These are phyloP conservation scores for Xylaria telfairii DNA, from an alignment of 495 filamentous ascomycete species.

Conservation along the genomic window DNA sequence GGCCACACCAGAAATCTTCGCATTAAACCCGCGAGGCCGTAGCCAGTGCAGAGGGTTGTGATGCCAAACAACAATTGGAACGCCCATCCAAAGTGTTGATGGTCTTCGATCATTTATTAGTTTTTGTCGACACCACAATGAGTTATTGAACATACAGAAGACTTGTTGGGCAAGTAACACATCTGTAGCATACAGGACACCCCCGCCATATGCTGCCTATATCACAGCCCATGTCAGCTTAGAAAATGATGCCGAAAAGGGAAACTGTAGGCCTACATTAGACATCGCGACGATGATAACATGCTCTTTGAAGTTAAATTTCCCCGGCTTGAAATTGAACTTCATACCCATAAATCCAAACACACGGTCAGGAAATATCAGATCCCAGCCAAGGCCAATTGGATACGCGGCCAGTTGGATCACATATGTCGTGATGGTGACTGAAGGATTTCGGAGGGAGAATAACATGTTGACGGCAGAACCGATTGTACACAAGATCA, in stretches of 20 bases:
- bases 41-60: slow-evolving; percentile 74
- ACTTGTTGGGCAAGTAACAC: slow-evolving; percentile 52
- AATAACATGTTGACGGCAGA: slow-evolving; percentile 74
- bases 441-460: slow-evolving; percentile 67
- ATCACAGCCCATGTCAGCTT: slow-evolving; percentile 12
- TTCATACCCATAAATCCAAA: slow-evolving; percentile 64
- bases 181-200: slow-evolving; percentile 55
- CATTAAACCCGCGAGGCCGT: slow-evolving; percentile 72
- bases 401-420: slow-evolving; percentile 75
- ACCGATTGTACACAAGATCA: slow-evolving; percentile 66
- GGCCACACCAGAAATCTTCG: slow-evolving; percentile 68
- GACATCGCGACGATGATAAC: slow-evolving; percentile 79
- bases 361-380: slow-evolving; percentile 61
- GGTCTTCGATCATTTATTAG: slow-evolving; percentile 30
- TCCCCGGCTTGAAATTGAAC: slow-evolving; percentile 70
- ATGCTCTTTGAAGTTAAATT: slow-evolving; percentile 83
- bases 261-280: slow-evolving; percentile 47
- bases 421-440: slow-evolving; percentile 70
- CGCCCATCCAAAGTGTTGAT: slow-evolving; percentile 60
- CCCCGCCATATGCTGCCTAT: slow-evolving; percentile 50
- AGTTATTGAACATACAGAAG: slow-evolving; percentile 44
- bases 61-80: slow-evolving; percentile 73
- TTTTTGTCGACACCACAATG: neutral
- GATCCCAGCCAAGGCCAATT: slow-evolving; percentile 64
- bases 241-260: neutral